Evolutionary conservation across 2,329 filamentous ascomycete genomes (phyloP), one percentile per base, ranked within the genome.

Genomic region (Talaromyces sp.): DNA sequence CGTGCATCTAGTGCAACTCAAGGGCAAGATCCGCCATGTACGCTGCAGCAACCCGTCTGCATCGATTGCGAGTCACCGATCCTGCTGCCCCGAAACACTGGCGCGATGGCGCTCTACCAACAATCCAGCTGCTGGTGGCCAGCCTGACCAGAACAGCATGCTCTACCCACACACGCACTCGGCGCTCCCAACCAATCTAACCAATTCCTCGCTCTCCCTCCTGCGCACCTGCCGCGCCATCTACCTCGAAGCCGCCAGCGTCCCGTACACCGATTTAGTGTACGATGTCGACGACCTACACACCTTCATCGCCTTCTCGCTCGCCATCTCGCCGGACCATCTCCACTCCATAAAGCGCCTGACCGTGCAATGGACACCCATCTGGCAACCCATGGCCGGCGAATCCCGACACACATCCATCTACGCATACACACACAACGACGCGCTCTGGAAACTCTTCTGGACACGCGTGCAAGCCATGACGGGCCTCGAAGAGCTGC

Each of bases 221-320:
- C 67, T 77, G 7, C 69, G 68, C 22, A 69, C 69, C 33, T 76
- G 74, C 57, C 73, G 70, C 4, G 62, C 69, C n/a, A 69, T 76
- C 63, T 72, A 75, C 64, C 65, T 68, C 59, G 75, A 77, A 57
- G 66, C 73, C 1, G 65, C 68, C 8, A 60, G 66, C 2, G 61
- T 72, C 5, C 67, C 71, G 3, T 77, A 77, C 63, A 55, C 59
- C 19, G 61, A 64, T n/a, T 59, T 69, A 2, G 63, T 63, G 25
- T 75, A 76, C 57, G 73, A 77, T 58, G 69, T 74, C 8, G 72
- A 75, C 51, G 73, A 75, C 63, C 64, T 77, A 3, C 69, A 72
- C 58, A 74, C 74, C 22, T 75, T 75, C 59, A 66, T 75, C 17
- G 69, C 71, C 5, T 75, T 76, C 62, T 65, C 68, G 2, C 52